Percentiles rank a stretch among this genome's conserved stretches.
phyloP scores from a whole-genome alignment of 768 basidiomycete species.

The Tubosaeta sp. region DNA sequence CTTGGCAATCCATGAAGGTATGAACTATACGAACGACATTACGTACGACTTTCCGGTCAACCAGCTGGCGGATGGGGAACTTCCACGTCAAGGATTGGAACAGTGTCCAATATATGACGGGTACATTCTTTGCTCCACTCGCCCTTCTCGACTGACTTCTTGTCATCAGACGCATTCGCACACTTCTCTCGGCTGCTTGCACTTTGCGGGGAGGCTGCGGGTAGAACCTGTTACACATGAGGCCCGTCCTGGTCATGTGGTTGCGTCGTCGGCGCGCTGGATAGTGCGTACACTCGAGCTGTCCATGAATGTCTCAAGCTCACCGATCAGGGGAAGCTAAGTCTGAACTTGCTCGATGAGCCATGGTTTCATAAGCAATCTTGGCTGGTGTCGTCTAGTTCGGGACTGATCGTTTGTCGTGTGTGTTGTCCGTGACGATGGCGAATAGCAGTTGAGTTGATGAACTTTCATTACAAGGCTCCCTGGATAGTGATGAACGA shows the following conservation, averaged over 20 bases:
- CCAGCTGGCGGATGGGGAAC: constrained; percentile 11
- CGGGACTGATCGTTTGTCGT: too few relatives aligned
- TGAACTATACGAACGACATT: too few relatives aligned
- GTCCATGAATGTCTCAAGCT: constrained; percentile 25
- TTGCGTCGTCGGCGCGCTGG: constrained; percentile 39
- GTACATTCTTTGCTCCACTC: constrained; percentile 17
- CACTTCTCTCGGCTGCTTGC: constrained; percentile 24
- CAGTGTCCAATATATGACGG: constrained; percentile 30
- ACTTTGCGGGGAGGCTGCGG: constrained; percentile 16
- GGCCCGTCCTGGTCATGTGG: constrained; percentile 20
- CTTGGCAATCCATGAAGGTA: constrained; percentile 8
- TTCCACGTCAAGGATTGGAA: constrained; percentile 34
- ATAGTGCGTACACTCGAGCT: constrained; percentile 34
- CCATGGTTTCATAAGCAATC: too few relatives aligned
- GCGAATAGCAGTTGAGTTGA: too few relatives aligned
- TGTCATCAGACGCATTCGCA: constrained; percentile 34
- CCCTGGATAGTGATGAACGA: too few relatives aligned
- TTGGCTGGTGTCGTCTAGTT: too few relatives aligned
- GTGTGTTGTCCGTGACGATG: too few relatives aligned
- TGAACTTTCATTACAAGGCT: too few relatives aligned
- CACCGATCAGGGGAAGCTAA: constrained; percentile 9
- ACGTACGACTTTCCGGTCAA: constrained; percentile 18
- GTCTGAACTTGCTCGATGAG: too few relatives aligned
- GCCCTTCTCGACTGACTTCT: not conserved
- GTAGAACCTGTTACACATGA: constrained; percentile 7